Base-by-base conservation (phyloP, 768 basidiomycete genomes). In the Lactarius pseudohatsudake region DNA sequence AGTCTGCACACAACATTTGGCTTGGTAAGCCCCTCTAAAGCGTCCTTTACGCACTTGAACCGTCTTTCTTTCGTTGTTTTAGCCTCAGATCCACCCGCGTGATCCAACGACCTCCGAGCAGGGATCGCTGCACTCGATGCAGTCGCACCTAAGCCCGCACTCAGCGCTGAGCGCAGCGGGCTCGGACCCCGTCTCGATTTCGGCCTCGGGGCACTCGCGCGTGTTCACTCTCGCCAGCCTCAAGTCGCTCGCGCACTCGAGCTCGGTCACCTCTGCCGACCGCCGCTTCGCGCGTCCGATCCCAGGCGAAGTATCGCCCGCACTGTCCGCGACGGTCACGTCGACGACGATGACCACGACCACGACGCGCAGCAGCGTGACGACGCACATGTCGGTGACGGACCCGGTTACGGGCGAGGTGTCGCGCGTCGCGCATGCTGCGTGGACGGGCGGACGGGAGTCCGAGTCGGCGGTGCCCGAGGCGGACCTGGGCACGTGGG, bases 121-220 rank as follows among this genome's bases (percentile, higher is more conserved):
- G 69, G 86, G 82, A 30, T 91, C 90, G 0, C 74, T 91, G 13
- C 83, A 87, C 70, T 90, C 89, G 0, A 81, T 84, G 79, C 80
- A 79, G 26, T 86, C 87, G 1, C 83, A 84, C 62, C 74, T 87
- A n/a, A 80, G 79, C 69, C 84, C 86, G 0, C 73, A 76, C 18
- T 76, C 81, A 1, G 74, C 72, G 32, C 80, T 81, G 54, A 84
- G 85, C 7, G 77, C 80, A 40, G 59, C 72, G 5, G 84, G 83
- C 41, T 88, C 87, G 3, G 83, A 80, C 11, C 78, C 85, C 8
- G 74, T 79, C 15, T 83, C 84, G 4, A 74, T 78, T 7, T 78
- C 77, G 40, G 80, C 84, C 59, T 89, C 89, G 5, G 79, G 73
- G 2, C 68, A 68, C 47, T 61, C 72, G 30, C 73, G 78, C 3